phyloP scores from a whole-genome alignment of 2,329 filamentous ascomycete species.

The Drechslera avenae region DNA sequence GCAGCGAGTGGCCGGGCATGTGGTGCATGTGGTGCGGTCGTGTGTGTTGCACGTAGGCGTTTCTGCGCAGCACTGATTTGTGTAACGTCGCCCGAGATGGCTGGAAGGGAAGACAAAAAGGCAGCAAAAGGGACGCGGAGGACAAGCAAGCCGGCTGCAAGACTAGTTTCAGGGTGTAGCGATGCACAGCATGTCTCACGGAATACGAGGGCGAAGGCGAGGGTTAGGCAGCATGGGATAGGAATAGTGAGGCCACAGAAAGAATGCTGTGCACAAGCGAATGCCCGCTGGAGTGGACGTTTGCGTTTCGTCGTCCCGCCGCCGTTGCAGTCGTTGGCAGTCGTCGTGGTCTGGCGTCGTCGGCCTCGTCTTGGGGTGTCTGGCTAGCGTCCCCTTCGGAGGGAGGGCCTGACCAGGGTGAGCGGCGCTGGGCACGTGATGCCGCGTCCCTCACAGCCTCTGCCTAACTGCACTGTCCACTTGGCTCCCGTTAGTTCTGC shows the following conservation, averaged over 20 bases:
- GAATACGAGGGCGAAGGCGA: constrained; percentile 4
- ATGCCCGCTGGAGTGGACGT: too few relatives aligned
- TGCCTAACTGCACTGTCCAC: too few relatives aligned
- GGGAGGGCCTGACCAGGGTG: too few relatives aligned
- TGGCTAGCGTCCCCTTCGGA: too few relatives aligned
- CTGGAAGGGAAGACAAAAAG: constrained; percentile 3
- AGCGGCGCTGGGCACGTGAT: too few relatives aligned
- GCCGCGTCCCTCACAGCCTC: neutral
- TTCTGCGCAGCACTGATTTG: constrained; percentile 12
- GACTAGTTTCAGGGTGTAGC: constrained; percentile 36
- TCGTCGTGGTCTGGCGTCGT: neutral
- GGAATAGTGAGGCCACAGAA: too few relatives aligned
- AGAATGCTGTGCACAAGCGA: too few relatives aligned
- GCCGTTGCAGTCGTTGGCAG: neutral
- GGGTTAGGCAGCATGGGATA: neutral
- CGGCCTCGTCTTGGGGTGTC: too few relatives aligned
- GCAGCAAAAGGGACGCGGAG: constrained; percentile 13
- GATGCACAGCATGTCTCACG: constrained; percentile 22
- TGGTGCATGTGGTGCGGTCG: constrained; percentile 37
- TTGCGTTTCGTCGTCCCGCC: neutral
- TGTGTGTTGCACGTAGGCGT: constrained; percentile 7
- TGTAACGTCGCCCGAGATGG: constrained; percentile 18
- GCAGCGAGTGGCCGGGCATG: constrained; percentile 31
- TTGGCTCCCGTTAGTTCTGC: too few relatives aligned
- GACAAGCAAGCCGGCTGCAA: constrained; percentile 15